Conservation (phyloP, 2,329 filamentous ascomycete species). For the Metarhizium rileyi region DNA sequence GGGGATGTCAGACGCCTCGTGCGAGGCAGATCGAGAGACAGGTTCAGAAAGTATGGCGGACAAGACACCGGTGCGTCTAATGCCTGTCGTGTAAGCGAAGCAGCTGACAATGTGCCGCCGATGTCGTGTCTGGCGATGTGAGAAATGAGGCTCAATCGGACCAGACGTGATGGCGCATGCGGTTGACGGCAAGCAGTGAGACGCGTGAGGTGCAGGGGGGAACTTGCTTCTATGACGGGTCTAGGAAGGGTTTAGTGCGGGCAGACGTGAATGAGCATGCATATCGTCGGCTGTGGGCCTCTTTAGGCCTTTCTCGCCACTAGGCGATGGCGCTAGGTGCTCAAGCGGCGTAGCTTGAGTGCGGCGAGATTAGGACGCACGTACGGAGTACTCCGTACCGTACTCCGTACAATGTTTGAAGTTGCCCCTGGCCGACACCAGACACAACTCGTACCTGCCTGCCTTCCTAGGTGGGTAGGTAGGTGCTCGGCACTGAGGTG, state of each 20-base stretch:
- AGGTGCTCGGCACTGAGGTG: no score
- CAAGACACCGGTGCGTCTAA: not conserved
- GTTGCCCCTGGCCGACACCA: no score
- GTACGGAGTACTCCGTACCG: no score
- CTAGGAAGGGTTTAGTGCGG: constrained; percentile 19
- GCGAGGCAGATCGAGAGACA: not conserved
- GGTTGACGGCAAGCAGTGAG: constrained; percentile 10
- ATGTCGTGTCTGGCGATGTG: constrained; percentile 1
- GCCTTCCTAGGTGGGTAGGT: no score
- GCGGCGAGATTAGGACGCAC: no score
- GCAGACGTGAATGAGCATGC: constrained; percentile 1
- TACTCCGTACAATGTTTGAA: no score
- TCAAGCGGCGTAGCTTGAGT: no score
- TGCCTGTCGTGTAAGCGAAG: not conserved
- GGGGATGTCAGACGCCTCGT: not conserved
- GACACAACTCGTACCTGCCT: no score
- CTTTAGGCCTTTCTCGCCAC: not conserved
- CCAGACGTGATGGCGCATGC: constrained; percentile 5
- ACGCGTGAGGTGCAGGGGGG: constrained; percentile 17
- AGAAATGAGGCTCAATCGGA: constrained; percentile 3
- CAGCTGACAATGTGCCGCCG: not conserved
- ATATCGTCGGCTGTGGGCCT: not conserved
- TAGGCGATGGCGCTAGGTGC: not conserved
- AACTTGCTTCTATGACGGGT: constrained; percentile 17
- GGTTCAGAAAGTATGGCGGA: not conserved